phyloP scores from a whole-genome alignment of 1,284 basidiomycete genomes.

The Polyporus tsugae region DNA sequence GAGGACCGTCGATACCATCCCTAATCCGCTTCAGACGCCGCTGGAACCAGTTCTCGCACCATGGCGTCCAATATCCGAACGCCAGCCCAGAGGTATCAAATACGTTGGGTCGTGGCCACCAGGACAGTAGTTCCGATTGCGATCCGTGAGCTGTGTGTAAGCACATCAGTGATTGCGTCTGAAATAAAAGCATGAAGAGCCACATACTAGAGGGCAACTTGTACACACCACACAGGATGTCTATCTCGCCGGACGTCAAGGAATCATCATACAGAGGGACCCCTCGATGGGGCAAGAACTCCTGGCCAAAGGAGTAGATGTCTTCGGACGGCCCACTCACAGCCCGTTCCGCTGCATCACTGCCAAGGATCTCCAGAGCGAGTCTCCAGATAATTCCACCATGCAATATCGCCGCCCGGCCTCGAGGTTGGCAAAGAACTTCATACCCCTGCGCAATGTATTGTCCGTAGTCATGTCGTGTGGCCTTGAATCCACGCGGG shows the following conservation, averaged over 20 bases:
- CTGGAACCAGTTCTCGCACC: slow-evolving; percentile 18
- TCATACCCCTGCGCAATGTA: slow-evolving; percentile 14
- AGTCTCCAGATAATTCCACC: slow-evolving; percentile 21
- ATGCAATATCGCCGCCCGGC: slow-evolving; percentile 16
- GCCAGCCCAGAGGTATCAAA: slow-evolving; percentile 16
- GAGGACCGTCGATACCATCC: not conserved
- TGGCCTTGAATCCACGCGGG: not conserved
- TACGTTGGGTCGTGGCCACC: slow-evolving; percentile 18
- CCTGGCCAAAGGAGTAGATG: not conserved
- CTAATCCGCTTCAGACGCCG: not conserved
- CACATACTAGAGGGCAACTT: slow-evolving; percentile 14
- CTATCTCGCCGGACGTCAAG: slow-evolving; percentile 11
- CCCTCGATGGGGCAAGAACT: not conserved
- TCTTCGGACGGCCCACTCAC: slow-evolving; percentile 14
- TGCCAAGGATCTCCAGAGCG: slow-evolving; percentile 13
- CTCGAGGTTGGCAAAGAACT: slow-evolving; percentile 10
- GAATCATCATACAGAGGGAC: slow-evolving; percentile 9
- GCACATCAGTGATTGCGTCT: not conserved
- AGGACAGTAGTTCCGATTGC: slow-evolving; percentile 8
- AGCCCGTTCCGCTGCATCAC: not conserved
- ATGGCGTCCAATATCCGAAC: slow-evolving; percentile 19
- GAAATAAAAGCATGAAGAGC: not conserved
- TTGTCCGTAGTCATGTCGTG: slow-evolving; percentile 11
- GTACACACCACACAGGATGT: slow-evolving; percentile 20
- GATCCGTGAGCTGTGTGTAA: not conserved